Percentiles rank a stretch among this genome's conserved stretches.
These are phyloP conservation scores for Isoetes engelmannii DNA, from an alignment of 83 land plant species.

Conservation along the genomic window DNA sequence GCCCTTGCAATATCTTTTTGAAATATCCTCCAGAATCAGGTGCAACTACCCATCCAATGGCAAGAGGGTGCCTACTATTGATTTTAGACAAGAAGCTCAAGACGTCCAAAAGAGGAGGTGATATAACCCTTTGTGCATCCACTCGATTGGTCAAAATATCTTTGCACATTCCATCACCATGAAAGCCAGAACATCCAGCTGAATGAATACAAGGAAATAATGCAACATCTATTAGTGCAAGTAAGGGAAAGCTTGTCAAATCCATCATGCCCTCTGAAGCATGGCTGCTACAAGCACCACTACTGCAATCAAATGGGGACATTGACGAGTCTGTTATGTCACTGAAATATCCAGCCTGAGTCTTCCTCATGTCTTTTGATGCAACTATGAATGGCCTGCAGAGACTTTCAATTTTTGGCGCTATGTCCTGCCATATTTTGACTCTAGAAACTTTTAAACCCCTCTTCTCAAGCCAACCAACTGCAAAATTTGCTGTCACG, in stretches of 20 bases:
- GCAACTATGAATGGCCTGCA: background rate
- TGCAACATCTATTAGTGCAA: constrained; percentile 2
- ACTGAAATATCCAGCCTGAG: constrained; percentile 1
- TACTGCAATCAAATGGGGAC: constrained; percentile 4
- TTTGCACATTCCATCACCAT: background rate
- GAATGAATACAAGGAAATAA: background rate
- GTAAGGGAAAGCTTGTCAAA: background rate
- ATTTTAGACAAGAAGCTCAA: constrained; percentile 3
- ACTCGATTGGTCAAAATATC: background rate
- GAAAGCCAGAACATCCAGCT: background rate
- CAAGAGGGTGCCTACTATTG: background rate
- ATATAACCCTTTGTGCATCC: background rate
- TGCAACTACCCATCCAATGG: constrained; percentile 11
- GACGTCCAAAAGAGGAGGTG: constrained; percentile 3
- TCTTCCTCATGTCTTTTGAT: background rate
- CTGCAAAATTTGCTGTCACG: background rate
- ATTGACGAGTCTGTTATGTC: constrained; percentile 4
- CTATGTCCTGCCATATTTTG: constrained; percentile 2
- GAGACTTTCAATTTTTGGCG: background rate
- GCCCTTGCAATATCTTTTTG: constrained; percentile 5
- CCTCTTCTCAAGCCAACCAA: constrained; percentile 8
- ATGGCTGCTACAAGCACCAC: constrained; percentile 5
- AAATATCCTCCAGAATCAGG: constrained; percentile 11
- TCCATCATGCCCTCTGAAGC: constrained; percentile 1
- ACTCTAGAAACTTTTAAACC: constrained; percentile 8